A percentile compares a stretch with the other conserved stretches of the same genome.
These are phyloP conservation scores for Begonia loranthoides DNA, from an alignment of 306 rosid genomes.

Conservation along the genomic window DNA sequence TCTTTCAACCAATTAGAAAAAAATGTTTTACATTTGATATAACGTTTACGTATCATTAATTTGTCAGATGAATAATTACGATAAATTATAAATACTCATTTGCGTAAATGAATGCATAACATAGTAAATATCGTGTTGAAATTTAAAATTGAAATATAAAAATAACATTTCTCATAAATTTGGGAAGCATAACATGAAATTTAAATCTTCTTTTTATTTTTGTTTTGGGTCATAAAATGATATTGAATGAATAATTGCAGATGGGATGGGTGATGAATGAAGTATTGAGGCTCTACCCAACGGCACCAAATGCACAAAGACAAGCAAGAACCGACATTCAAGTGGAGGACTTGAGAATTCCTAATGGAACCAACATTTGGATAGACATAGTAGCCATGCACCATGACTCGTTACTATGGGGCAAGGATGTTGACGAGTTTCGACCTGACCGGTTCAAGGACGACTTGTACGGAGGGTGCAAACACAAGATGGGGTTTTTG, in stretches of 20 bases:
- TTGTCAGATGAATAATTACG: too few species aligned
- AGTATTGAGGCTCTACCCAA: conserved; percentile 61
- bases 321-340: conserved; percentile 58
- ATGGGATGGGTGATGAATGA: conserved; percentile 75
- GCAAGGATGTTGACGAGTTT: conserved; percentile 56
- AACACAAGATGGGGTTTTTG: conserved; percentile 73
- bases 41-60: too few species aligned
- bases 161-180: too few species aligned
- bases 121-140: too few species aligned
- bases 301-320: conserved; percentile 82
- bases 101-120: too few species aligned
- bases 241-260: neutral
- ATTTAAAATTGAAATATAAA: too few species aligned
- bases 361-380: conserved; percentile 82
- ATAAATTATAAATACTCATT: too few species aligned
- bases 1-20: too few species aligned
- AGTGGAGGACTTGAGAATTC: conserved; percentile 33
- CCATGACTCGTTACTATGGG: conserved; percentile 58
- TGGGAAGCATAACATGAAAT: too few species aligned
- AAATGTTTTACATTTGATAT: too few species aligned
- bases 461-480: conserved; percentile 52
- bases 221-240: too few species aligned
- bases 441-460: conserved; percentile 60
- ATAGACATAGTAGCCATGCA: conserved; percentile 75
- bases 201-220: neutral